Base-by-base conservation (phyloP, 495 filamentous ascomycete species). In the Penicillium desertorum region DNA sequence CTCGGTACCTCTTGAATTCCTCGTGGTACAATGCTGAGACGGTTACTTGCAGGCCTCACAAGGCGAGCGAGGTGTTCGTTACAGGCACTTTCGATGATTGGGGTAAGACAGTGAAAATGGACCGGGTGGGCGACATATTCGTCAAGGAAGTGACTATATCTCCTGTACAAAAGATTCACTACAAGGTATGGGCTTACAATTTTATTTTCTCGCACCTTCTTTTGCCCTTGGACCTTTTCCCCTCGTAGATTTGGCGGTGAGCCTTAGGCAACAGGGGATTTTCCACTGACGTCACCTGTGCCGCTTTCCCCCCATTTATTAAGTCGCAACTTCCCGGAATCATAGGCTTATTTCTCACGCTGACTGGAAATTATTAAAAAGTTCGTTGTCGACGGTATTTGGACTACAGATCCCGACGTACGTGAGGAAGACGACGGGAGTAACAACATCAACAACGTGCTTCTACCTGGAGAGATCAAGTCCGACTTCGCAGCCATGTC, bases 11-110 rank as follows among this genome's bases (percentile, higher is more conserved):
- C 60, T 23, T 39, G 23, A 39, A 7, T 34, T 44, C 39, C 39
- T 42, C 54, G 61, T 65, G 57, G 51, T 54, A 61, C 57, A 63
- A 62, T 64, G 66, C 72, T 75, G 64, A 73, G 59, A 52, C 63
- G 60, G 62, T 61, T 66, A 50, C 62, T 64, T 48, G 61, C 63
- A 92, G 90, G 90, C 82, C 85, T 60, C 84, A 91, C 67, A 66
- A 79, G 59, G 91, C 89, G 58, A 80, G 81, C 58, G 91, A 96
- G 69, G 94, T 98, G 61, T 92, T 88, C 71, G 94, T 98, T 57
- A 96, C 92, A 7, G 94, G 94, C 65, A 93, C 89, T 47, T 98
- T 98, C 69, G 93, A 98, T 72, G 83, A 91, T 76, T 98, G 94
- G 94, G 78, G 82, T 45, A 89, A 91, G 79, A 90, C 82, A 46